Base-by-base conservation (phyloP, 139 green algal genomes). In the Zygnema circumcarinatum region DNA sequence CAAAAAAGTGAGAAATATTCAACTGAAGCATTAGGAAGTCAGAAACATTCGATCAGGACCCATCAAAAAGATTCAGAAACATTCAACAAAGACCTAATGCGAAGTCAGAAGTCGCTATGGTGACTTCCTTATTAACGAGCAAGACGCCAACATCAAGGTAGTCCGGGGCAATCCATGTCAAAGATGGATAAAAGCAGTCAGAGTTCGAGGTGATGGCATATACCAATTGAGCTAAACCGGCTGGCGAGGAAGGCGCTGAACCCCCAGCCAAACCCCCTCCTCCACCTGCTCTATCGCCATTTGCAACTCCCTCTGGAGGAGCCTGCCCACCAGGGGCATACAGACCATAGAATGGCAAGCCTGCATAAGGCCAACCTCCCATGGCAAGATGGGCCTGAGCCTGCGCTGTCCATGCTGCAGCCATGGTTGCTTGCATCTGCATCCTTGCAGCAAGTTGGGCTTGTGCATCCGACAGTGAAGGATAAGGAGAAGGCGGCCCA, bases 311-410 rank as follows among this genome's bases (percentile, higher is more conserved):
- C 16, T 62, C 47, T 16, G 7, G 47, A 62, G 47, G 47, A 62
- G 16, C 47, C 7, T 25, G 7, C 7, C 47, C 47, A 25, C 47
- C 47, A 62, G 47, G 47, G 7, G 7, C 47, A 62, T 62, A 62
- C 7, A 62, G 47, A 16, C 47, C 47, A 62, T 62, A 62, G 16
- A 62, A 16, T 25, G 47, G 47, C 16, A 62, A 16, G 47, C 47
- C 47, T 25, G 47, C 16, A 62, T 62, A 62, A 62, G 47, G 69
- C 69, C 69, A 78, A 41, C 35, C 69, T 52, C 69, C 69, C 69
- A 78, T 78, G 69, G 69, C 69, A 20, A 78, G 69, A 3, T 78
- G 69, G 3, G 69, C 69, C 69, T 78, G 69, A 39, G 69, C 69
- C 69, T 78, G 69, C 3, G 69, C 69, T 78, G 69, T 41, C 69